A percentile compares a stretch with the other conserved stretches of the same genome.
phyloP scores from a whole-genome alignment of 164 flowering plant species.

The Saururus chinensis region DNA sequence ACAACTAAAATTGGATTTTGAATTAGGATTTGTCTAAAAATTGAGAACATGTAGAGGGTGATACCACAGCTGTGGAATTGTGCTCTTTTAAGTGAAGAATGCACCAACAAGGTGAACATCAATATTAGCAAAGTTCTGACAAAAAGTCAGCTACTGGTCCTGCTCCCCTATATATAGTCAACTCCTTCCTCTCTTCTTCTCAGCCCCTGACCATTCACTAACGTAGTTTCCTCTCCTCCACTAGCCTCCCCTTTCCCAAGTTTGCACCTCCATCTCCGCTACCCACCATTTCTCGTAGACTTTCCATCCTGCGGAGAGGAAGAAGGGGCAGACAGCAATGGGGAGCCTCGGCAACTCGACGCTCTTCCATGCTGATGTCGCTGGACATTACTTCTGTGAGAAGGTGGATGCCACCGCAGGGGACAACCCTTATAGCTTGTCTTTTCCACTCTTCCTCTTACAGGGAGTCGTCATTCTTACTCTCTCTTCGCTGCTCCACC shows the following conservation, averaged over 20 bases:
- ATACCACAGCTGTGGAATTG: no score
- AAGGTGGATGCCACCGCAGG: neutral
- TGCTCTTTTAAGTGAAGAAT: no score
- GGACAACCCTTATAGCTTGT: slow-evolving; percentile 16
- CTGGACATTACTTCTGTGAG: neutral
- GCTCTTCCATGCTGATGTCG: neutral
- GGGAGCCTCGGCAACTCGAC: neutral
- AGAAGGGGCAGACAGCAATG: neutral
- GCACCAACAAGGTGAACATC: no score
- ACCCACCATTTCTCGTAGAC: neutral
- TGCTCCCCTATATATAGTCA: no score
- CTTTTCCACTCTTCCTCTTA: slow-evolving; percentile 23
- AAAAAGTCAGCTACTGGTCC: no score
- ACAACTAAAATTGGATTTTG: no score
- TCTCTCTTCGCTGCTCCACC: slow-evolving; percentile 20
- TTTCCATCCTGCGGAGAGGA: neutral
- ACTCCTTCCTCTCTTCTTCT: neutral
- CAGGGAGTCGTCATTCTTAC: slow-evolving; percentile 22
- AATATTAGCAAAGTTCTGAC: no score
- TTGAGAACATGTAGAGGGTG: no score
- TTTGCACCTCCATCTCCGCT: neutral
- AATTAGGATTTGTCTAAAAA: no score
- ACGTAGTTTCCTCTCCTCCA: neutral
- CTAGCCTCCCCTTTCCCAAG: neutral
- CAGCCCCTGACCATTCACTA: neutral